A percentile compares a stretch with the other conserved stretches of the same genome.
Evolutionary conservation across 768 basidiomycete species (phyloP).

Genomic region (Tylopilus felleus): DNA sequence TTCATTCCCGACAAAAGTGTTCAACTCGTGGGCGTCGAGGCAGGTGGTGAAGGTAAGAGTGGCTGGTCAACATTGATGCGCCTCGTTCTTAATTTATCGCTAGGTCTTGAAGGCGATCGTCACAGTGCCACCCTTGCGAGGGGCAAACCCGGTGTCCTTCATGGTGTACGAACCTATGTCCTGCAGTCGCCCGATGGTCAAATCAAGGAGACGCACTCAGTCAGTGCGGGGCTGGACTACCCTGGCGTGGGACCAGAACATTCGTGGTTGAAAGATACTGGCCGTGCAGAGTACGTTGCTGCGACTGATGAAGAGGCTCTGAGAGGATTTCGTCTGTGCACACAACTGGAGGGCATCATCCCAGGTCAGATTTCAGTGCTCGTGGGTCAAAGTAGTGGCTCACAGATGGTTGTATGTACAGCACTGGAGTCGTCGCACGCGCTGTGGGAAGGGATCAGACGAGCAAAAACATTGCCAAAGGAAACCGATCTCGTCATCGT

Average conservation of each 20-base stretch:
- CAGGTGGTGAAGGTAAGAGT: neutral
- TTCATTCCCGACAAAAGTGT: neutral
- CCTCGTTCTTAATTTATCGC: neutral
- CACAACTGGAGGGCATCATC: neutral
- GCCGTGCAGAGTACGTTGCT: neutral
- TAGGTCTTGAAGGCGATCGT: constrained; percentile 1
- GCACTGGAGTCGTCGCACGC: neutral
- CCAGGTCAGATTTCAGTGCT: neutral
- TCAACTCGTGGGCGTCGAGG: neutral
- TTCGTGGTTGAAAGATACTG: neutral
- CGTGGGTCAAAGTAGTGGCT: neutral
- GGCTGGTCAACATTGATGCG: neutral
- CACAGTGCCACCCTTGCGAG: constrained; percentile 1
- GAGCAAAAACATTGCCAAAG: neutral
- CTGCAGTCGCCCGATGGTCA: neutral
- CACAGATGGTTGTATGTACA: neutral
- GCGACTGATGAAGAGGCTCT: neutral
- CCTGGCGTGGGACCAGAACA: neutral
- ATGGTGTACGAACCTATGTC: neutral
- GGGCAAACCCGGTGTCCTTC: neutral
- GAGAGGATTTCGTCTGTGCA: neutral
- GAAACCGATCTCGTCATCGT: neutral
- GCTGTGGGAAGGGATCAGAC: constrained; percentile 1
- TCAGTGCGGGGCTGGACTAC: neutral
- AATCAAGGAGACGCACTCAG: neutral